Evolutionary conservation across 2,329 filamentous ascomycete species (phyloP), one percentile per base, ranked within the genome.

Genomic region (Cladophialophora carrionii): DNA sequence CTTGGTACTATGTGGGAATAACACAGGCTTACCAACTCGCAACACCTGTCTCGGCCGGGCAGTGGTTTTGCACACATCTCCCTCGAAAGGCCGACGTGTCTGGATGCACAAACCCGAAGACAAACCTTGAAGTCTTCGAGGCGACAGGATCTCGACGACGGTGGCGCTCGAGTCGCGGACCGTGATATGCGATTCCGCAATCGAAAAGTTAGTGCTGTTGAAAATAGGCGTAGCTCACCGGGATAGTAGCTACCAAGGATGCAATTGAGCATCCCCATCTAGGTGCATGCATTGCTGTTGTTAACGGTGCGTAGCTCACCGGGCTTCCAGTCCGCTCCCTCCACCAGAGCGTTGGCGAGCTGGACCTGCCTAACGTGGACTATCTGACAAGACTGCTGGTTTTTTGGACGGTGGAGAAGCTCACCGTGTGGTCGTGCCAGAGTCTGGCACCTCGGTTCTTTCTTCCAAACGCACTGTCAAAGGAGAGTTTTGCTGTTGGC

Each of bases 371-470:
- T 61, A 65, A 61, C 55, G 62, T 52, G 24, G 46, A 55, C 66
- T 68, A 68, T 64, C 32, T 68, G 66, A 68, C 63, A 66, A 60
- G 61, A 68, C 34, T 60, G 64, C 61, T 61, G 62, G 58, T 52
- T 66, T 68, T 68, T 68, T 59, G 62, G 66, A 63, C 61, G 67
- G 67, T 68, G 67, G 62, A 62, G 62, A 66, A 68, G 64, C 67
- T 68, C 67, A 68, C 67, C 67, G 62, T 68, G 32, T 54, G 24
- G 26, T 56, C 46, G 54, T 49, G 58, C 59, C 22, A 55, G 17
- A 20, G n/a, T 61, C 22, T 54, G 24, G 26, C 46, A 52, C 20
- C n/a, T 46, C 8, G 6, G 24, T 29, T 32, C 43, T 20, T 41
- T 52, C 17, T 26, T 59, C 26, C 34, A 52, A 37, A 52, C 31